These are phyloP conservation scores for Castanospermum australe DNA, from an alignment of 306 rosid genomes.

Conservation along the genomic window DNA sequence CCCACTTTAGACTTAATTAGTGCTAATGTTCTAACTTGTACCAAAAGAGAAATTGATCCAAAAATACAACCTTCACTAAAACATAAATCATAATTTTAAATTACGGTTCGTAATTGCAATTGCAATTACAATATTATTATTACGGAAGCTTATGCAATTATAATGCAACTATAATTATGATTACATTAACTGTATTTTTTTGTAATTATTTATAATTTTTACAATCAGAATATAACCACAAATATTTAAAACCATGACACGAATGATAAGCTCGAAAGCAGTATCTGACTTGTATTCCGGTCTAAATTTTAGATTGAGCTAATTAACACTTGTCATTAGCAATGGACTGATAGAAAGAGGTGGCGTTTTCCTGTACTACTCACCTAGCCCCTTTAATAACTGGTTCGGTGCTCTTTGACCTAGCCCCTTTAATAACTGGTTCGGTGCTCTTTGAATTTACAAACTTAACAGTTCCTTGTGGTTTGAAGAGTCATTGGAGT, in stretches of 20 bases:
- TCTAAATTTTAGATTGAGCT: not conserved
- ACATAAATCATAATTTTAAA: too few species aligned
- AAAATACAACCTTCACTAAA: not conserved
- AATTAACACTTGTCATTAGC: not conserved
- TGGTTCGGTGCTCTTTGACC: not conserved
- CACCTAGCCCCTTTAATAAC: not conserved
- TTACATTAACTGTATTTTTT: too few species aligned
- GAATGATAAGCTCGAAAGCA: not conserved
- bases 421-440: not conserved
- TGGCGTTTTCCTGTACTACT: not conserved
- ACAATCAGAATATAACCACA: too few species aligned
- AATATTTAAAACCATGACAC: too few species aligned
- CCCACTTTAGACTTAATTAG: too few species aligned
- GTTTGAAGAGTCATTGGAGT: constrained; percentile 1
- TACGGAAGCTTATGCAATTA: too few species aligned
- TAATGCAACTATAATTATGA: too few species aligned
- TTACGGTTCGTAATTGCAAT: too few species aligned
- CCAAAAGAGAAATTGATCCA: not conserved
- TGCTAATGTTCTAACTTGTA: too few species aligned
- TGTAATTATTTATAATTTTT: too few species aligned
- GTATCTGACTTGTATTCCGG: not conserved
- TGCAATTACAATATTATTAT: too few species aligned
- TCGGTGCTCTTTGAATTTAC: not conserved
- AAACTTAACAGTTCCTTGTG: not conserved
- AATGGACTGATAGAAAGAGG: not conserved